Conservation (phyloP, 2,329 filamentous ascomycete genomes). For the Coleophoma cylindrospora region DNA sequence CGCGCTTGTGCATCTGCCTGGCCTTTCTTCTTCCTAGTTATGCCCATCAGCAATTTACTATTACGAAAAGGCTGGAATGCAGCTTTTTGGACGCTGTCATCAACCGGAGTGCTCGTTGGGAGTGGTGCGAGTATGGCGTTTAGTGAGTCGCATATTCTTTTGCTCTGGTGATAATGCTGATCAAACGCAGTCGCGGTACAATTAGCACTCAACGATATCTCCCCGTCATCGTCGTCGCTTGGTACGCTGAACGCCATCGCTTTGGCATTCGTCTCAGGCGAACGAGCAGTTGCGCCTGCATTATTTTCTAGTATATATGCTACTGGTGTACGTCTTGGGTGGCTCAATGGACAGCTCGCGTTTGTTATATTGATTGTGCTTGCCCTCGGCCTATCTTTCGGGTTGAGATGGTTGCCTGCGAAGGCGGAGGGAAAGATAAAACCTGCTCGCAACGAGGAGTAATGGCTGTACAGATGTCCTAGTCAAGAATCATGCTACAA, state of each 20-base stretch:
- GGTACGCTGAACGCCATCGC: constrained; percentile 69
- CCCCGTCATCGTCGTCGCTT: constrained; percentile 57
- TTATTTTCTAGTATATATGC: constrained; percentile 65
- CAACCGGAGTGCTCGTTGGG: constrained; percentile 52
- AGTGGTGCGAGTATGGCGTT: constrained; percentile 39
- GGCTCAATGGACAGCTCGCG: constrained; percentile 59
- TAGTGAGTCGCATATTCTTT: constrained; percentile 30
- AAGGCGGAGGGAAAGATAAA: constrained; percentile 18
- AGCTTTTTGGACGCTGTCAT: constrained; percentile 23
- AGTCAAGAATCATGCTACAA: no score
- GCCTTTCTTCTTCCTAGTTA: constrained; percentile 56
- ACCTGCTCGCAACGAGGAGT: background rate
- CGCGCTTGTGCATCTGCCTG: constrained; percentile 51
- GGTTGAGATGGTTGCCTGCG: constrained; percentile 28
- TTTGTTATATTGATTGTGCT: constrained; percentile 51
- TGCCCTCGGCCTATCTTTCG: constrained; percentile 28
- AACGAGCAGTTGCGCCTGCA: constrained; percentile 63
- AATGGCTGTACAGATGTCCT: no score
- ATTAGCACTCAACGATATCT: constrained; percentile 69
- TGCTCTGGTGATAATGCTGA: no score
- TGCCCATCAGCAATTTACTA: constrained; percentile 51
- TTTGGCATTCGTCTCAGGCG: constrained; percentile 53
- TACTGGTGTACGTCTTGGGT: constrained; percentile 54
- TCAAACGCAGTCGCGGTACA: constrained; percentile 59
- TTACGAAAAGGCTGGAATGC: constrained; percentile 38